Evolutionary conservation across 345 rosid species (phyloP), one percentile per base, ranked within the genome.

Genomic region (Aegle marmelos): DNA sequence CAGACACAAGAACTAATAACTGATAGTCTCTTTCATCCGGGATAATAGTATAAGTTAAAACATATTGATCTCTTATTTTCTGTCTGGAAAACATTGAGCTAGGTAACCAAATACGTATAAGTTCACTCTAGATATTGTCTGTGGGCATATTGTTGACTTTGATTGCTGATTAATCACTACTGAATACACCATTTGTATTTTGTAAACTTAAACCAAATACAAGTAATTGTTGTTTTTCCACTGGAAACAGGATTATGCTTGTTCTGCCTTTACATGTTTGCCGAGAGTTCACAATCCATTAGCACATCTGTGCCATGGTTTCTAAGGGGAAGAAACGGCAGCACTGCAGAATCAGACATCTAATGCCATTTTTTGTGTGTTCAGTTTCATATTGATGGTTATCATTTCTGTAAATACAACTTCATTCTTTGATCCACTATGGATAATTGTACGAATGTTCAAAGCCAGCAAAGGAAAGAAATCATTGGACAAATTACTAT

Each of bases 221-320:
- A 25, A 24, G 36, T 45, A 16, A 56, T 28, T 39, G 62, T 68
- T 61, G 48, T 68, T 50, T 61, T 58, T 68, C 68, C 53, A 80
- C 10, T 19, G 34, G 74, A 53, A 74, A 78, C 92, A 95, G 97
- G 97, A 67, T 81, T 92, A 45, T 93, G 94, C 86, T 73, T 92
- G 76, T 93, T 94, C 88, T 95, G 97, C 80, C 85, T 92, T 60
- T 92, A 86, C 87, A 87, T 87, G 85, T 79, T 93, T 45, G 89
- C 87, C 7, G 90, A 90, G 85, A 88, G 67, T 83, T 88, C 89
- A 2, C 90, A 84, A 62, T 81, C 89, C 41, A 75, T 86, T 84
- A 83, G 86, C 72, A 74, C 78, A 17, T 57, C 78, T 28, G 45
- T 85, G 19, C 84, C 89, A 10, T 61, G 75, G 79, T 70, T 87